Percentiles rank a stretch among this genome's conserved stretches.
phyloP scores from a whole-genome alignment of 2,329 filamentous ascomycete species.

The Curvularia spicifera region DNA sequence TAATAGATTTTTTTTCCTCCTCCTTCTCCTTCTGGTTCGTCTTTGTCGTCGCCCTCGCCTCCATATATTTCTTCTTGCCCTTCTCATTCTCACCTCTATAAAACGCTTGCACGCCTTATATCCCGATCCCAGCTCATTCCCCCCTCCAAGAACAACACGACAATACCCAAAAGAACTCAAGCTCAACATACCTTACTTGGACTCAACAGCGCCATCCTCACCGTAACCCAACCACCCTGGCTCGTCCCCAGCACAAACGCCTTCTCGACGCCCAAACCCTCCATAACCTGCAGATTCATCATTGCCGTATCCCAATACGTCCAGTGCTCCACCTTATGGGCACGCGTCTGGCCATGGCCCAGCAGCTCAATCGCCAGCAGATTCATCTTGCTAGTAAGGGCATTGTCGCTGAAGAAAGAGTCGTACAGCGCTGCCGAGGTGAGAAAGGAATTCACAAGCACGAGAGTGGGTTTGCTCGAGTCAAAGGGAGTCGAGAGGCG shows the following conservation, averaged over 20 bases:
- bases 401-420: conserved; percentile 48
- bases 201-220: conserved; percentile 60
- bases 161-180: not conserved
- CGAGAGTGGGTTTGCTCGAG: conserved; percentile 56
- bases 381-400: conserved; percentile 52
- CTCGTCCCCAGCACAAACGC: conserved; percentile 59
- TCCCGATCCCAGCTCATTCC: no score
- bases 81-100: not conserved
- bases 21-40: not conserved
- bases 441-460: conserved; percentile 60
- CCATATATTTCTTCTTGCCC: not conserved
- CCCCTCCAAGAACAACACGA: not conserved
- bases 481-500: conserved; percentile 50
- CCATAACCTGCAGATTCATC: conserved; percentile 53
- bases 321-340: conserved; percentile 52
- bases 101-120: not conserved
- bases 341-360: conserved; percentile 59
- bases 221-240: conserved; percentile 61
- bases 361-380: conserved; percentile 62
- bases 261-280: conserved; percentile 51
- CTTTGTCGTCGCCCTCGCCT: not conserved
- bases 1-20: not conserved
- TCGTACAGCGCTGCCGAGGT: conserved; percentile 57
- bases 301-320: conserved; percentile 63
- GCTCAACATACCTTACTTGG: conserved; percentile 50